phyloP scores from a whole-genome alignment of 441 rosid species.

The Manihot esculenta region DNA sequence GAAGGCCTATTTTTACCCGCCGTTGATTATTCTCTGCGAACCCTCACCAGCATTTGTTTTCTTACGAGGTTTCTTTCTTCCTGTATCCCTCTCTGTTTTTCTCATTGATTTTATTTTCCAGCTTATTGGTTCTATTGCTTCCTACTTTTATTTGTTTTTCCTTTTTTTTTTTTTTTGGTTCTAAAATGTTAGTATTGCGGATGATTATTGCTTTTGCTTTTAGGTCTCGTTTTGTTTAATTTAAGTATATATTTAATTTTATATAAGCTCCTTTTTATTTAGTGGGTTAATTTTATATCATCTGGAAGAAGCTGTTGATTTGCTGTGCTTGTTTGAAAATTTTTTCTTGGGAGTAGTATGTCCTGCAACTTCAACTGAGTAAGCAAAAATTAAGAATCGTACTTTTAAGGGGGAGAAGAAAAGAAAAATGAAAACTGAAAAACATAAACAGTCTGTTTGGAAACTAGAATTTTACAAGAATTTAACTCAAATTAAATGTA shows the following conservation, averaged over 20 bases:
- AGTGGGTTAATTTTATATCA: not conserved
- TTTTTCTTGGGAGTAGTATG: not conserved
- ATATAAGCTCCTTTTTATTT: not conserved
- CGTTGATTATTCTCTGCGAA: conserved; percentile 15
- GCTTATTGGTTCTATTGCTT: not conserved
- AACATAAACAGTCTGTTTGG: no score
- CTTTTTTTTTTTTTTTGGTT: not conserved
- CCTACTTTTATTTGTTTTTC: no score
- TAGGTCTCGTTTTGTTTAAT: not conserved
- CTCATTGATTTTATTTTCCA: not conserved
- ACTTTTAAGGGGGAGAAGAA: not conserved
- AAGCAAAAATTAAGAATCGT: not conserved
- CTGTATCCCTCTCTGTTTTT: not conserved
- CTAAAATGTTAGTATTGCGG: not conserved
- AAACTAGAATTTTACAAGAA: no score
- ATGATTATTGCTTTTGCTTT: not conserved
- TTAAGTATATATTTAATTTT: not conserved
- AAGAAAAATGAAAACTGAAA: no score
- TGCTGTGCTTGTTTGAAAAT: not conserved
- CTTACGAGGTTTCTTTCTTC: conserved; percentile 7
- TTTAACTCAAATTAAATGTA: not conserved
- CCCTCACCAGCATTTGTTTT: conserved; percentile 4
- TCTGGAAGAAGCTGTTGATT: not conserved
- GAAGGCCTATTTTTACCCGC: conserved; percentile 2
- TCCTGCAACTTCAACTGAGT: not conserved